A percentile compares a stretch with the other conserved stretches of the same genome.
Conservation (phyloP, 306 rosid genomes). For the Ormosia emarginata region DNA sequence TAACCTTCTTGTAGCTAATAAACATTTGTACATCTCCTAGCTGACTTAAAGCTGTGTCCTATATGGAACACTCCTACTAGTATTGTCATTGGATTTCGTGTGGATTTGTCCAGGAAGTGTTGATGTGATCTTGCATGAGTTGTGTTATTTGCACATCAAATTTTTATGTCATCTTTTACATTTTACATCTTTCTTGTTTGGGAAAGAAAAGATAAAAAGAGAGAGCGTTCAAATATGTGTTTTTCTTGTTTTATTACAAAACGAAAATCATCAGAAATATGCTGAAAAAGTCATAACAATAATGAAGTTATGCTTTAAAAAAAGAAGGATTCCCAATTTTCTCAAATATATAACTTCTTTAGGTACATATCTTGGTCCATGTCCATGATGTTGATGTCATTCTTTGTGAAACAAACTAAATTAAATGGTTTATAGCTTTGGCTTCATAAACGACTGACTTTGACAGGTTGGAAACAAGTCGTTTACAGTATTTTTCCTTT, state of each 20-base stretch:
- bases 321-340: neutral
- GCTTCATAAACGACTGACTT: too few species aligned
- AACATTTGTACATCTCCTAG: neutral
- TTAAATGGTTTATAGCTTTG: neutral
- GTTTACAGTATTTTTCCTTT: too few species aligned
- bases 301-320: constrained; percentile 14
- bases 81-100: neutral
- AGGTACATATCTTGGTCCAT: neutral
- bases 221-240: too few species aligned
- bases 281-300: neutral
- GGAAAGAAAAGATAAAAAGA: too few species aligned
- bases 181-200: too few species aligned
- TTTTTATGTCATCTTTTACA: too few species aligned
- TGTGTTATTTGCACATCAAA: too few species aligned
- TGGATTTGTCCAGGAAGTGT: neutral
- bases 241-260: neutral
- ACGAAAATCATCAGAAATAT: neutral
- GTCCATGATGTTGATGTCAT: neutral
- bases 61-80: neutral
- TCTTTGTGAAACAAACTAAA: neutral
- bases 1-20: neutral
- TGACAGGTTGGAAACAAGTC: too few species aligned
- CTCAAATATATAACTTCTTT: neutral
- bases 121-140: neutral
- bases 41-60: neutral